Conservation (phyloP, 1,284 basidiomycete species). For the Pholiota adiposa region DNA sequence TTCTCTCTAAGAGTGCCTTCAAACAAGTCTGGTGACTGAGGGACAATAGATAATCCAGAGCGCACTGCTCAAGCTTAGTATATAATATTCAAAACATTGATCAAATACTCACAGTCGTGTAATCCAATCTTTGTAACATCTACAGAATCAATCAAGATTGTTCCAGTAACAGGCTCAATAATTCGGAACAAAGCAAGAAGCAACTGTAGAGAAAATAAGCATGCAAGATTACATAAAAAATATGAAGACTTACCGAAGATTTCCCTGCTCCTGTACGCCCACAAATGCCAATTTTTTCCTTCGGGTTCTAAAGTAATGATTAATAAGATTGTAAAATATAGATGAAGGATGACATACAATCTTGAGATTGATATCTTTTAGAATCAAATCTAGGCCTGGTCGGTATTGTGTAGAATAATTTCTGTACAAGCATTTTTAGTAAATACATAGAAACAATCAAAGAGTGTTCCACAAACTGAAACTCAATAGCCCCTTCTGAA, state of each 20-base stretch:
- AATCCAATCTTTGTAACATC: constrained; percentile 85
- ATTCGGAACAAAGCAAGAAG: constrained; percentile 78
- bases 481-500: constrained; percentile 73
- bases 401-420: constrained; percentile 86
- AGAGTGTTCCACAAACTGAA: constrained; percentile 52
- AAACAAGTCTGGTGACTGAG: constrained; percentile 83
- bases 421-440: constrained; percentile 36
- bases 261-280: constrained; percentile 96
- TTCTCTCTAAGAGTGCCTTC: constrained; percentile 88
- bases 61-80: constrained; percentile 50
- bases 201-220: constrained; percentile 40
- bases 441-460: neutral
- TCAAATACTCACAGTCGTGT: constrained; percentile 61
- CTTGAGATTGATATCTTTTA: constrained; percentile 74
- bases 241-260: constrained; percentile 62
- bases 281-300: constrained; percentile 85
- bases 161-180: constrained; percentile 81
- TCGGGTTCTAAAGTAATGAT: constrained; percentile 52
- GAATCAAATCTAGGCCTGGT: constrained; percentile 76
- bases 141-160: constrained; percentile 83
- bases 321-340: constrained; percentile 4
- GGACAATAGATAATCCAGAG: constrained; percentile 86
- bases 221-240: neutral
- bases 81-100: constrained; percentile 10
- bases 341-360: constrained; percentile 51